Percentiles rank a stretch among this genome's conserved stretches.
Evolutionary conservation across 148 eudicot genomes (phyloP).

Genomic region (Rheum nobile): DNA sequence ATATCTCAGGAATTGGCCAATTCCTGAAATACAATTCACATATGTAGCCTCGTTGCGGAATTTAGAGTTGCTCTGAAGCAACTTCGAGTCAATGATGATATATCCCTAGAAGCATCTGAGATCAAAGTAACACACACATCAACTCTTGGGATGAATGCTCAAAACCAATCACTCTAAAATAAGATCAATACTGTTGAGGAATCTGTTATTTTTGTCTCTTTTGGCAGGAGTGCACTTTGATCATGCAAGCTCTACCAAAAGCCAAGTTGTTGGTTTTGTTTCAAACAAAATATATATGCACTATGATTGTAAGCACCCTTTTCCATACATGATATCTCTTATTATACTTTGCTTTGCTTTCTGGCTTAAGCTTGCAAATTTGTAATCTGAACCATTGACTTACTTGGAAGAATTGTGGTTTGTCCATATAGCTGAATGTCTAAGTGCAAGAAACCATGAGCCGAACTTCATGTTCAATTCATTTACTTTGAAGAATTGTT

Average conservation of each 20-base stretch:
- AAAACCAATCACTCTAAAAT: not conserved
- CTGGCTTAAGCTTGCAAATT: not conserved
- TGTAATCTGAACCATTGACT: too few species aligned
- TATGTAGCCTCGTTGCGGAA: too few species aligned
- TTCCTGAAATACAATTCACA: too few species aligned
- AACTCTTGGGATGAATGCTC: not conserved
- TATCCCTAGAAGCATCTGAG: slow-evolving; percentile 49
- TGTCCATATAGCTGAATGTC: too few species aligned
- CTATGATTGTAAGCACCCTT: slow-evolving; percentile 55
- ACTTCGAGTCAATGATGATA: slow-evolving; percentile 67
- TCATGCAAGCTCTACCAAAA: slow-evolving; percentile 43
- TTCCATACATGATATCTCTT: not conserved
- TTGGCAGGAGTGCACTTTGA: slow-evolving; percentile 33
- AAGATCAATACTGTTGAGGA: not conserved
- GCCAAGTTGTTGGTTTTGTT: slow-evolving; percentile 44
- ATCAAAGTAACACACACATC: slow-evolving; percentile 32
- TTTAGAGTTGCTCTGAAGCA: slow-evolving; percentile 39
- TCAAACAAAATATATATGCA: slow-evolving; percentile 36
- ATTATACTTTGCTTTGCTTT: not conserved
- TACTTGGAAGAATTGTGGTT: too few species aligned
- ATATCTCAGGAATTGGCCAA: too few species aligned
- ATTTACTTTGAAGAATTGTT: too few species aligned
- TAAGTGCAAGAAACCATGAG: too few species aligned
- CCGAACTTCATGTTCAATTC: too few species aligned
- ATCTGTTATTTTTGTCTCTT: not conserved